phyloP scores from a whole-genome alignment of 2,329 filamentous ascomycete genomes.

The Fusarium albosuccineum region DNA sequence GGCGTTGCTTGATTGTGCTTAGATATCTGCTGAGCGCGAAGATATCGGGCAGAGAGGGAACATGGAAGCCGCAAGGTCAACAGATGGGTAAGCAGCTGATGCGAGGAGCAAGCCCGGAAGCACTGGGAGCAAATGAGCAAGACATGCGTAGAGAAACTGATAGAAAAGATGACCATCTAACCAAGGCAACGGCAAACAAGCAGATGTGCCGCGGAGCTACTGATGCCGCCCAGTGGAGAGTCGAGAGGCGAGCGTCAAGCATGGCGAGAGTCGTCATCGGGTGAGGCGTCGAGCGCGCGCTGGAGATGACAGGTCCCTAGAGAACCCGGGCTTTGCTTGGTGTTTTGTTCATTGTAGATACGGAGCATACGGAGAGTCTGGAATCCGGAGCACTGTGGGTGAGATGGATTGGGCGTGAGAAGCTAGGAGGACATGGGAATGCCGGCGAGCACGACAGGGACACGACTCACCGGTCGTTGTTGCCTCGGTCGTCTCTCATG shows the following conservation, averaged over 20 bases:
- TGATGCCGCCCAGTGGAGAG: slow-evolving; percentile 28
- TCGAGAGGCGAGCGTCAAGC: not conserved
- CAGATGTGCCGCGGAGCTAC: slow-evolving; percentile 24
- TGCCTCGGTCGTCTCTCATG: not conserved
- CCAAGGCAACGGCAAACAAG: slow-evolving; percentile 14
- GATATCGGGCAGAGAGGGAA: slow-evolving; percentile 16
- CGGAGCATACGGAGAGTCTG: not conserved
- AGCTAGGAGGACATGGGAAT: slow-evolving; percentile 5
- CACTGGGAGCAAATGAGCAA: slow-evolving; percentile 27
- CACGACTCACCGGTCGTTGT: slow-evolving; percentile 18
- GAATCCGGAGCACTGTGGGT: not conserved
- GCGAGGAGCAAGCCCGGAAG: slow-evolving; percentile 6
- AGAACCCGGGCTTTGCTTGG: slow-evolving; percentile 1
- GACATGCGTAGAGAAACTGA: slow-evolving; percentile 23
- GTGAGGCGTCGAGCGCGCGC: slow-evolving; percentile 6
- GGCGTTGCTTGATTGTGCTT: slow-evolving; percentile 21
- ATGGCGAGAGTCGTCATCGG: slow-evolving; percentile 10
- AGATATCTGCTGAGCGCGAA: not conserved
- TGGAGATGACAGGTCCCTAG: slow-evolving; percentile 9
- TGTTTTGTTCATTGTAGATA: not conserved
- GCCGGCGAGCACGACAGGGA: slow-evolving; percentile 12
- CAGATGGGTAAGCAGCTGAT: slow-evolving; percentile 25
- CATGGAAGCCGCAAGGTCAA: slow-evolving; percentile 17
- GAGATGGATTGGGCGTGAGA: not conserved
- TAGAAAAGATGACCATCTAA: slow-evolving; percentile 25